A percentile compares a stretch with the other conserved stretches of the same genome.
These are phyloP conservation scores for Aspergillus pseudoglaucus DNA, from an alignment of 2,329 filamentous ascomycete species.

Conservation along the genomic window DNA sequence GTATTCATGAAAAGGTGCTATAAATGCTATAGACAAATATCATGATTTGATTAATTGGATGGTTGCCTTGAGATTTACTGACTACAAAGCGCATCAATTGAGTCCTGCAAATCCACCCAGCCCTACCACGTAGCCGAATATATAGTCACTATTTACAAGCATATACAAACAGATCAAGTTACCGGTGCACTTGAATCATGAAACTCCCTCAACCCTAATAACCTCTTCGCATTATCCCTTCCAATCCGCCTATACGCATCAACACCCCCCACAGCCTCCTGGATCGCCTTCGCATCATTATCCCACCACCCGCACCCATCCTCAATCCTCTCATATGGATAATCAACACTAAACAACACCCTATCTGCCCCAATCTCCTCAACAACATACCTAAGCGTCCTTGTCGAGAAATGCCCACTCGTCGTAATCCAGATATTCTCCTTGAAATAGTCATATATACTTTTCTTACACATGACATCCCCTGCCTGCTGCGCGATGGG, in stretches of 20 bases:
- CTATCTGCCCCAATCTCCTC: slow-evolving; percentile 34
- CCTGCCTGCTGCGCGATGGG: slow-evolving; percentile 18
- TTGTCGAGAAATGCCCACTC: slow-evolving; percentile 35
- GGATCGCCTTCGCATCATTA: slow-evolving; percentile 14
- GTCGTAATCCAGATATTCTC: slow-evolving; percentile 40
- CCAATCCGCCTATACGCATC: slow-evolving; percentile 35
- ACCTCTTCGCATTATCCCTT: slow-evolving; percentile 40
- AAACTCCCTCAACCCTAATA: slow-evolving; percentile 33
- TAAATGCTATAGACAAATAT: background rate
- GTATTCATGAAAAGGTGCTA: background rate
- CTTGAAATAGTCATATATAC: slow-evolving; percentile 39
- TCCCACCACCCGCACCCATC: slow-evolving; percentile 43
- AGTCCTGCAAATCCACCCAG: background rate
- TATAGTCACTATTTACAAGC: too few species aligned
- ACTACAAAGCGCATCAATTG: too few species aligned
- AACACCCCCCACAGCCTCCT: background rate
- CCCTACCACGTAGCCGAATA: background rate
- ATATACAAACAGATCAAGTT: background rate
- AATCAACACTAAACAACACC: slow-evolving; percentile 38
- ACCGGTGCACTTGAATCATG: slow-evolving; percentile 17
- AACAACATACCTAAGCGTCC: slow-evolving; percentile 29
- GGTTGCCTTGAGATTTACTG: too few species aligned
- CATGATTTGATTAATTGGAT: background rate
- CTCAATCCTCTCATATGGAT: slow-evolving; percentile 34
- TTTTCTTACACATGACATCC: slow-evolving; percentile 34